These are phyloP conservation scores for Malus hybrid DNA, from an alignment of 331 rosid genomes.

Conservation along the genomic window DNA sequence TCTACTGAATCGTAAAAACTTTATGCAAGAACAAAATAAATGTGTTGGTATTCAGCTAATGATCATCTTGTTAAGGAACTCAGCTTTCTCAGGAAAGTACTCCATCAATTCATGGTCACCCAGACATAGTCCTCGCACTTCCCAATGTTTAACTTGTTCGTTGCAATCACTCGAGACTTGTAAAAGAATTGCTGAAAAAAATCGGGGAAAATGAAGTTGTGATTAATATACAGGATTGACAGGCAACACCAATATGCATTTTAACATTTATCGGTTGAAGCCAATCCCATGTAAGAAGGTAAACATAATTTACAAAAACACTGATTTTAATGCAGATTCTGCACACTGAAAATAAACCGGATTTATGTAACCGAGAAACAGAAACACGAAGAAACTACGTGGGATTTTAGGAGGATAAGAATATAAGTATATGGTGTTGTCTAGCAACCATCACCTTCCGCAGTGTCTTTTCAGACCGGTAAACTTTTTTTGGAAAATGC, in stretches of 20 bases:
- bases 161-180: conserved; percentile 79
- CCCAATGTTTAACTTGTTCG: conserved; percentile 39
- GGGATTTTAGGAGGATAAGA: neutral
- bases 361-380: neutral
- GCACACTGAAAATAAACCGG: conserved; percentile 56
- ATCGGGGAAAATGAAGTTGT: neutral
- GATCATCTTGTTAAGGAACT: conserved; percentile 69
- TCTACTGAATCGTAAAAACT: neutral
- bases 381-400: neutral
- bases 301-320: neutral
- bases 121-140: conserved; percentile 71
- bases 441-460: conserved; percentile 43
- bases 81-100: conserved; percentile 74
- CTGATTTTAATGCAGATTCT: conserved; percentile 64
- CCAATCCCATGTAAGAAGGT: neutral
- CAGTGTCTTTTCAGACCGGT: conserved; percentile 69
- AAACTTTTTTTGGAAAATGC: conserved; percentile 84
- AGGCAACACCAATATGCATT: neutral
- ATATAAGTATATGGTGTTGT: neutral
- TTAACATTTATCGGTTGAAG: neutral
- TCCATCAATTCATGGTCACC: conserved; percentile 80
- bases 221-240: neutral
- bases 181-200: conserved; percentile 64
- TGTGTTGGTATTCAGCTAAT: conserved; percentile 26
- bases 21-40: neutral